Evolutionary conservation across 225 moss, liverwort and hornwort species (phyloP).

Genomic region (Lunularia cruciata): DNA sequence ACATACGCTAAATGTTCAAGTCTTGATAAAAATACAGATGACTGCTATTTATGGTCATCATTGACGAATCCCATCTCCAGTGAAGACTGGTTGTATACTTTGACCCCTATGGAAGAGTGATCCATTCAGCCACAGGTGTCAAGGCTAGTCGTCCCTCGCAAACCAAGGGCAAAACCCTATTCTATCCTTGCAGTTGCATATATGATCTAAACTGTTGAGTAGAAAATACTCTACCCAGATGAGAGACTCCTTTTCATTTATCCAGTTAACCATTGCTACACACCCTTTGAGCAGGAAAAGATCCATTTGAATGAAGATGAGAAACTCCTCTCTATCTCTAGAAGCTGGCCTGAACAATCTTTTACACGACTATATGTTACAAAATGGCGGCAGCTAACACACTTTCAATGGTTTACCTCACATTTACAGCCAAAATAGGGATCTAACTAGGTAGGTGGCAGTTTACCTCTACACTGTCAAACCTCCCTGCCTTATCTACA

Average conservation of each 20-base stretch:
- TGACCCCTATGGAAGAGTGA: neutral
- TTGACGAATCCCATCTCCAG: neutral
- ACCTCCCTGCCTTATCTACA: conserved; percentile 25
- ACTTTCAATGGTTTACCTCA: neutral
- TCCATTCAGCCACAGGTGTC: neutral
- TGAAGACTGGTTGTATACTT: too few species aligned
- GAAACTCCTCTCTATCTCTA: neutral
- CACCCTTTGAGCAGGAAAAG: neutral
- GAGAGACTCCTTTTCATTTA: neutral
- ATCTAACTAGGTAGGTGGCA: conserved; percentile 7
- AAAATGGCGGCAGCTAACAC: conserved; percentile 11
- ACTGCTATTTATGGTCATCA: conserved; percentile 4
- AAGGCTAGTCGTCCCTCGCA: neutral
- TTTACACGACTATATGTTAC: conserved; percentile 33
- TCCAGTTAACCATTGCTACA: conserved; percentile 1
- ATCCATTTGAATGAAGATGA: neutral
- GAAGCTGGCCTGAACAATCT: conserved; percentile 7
- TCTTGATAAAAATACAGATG: too few species aligned
- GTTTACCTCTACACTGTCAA: conserved; percentile 7
- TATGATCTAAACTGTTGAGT: neutral
- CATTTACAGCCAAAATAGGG: conserved; percentile 17
- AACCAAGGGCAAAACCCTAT: conserved; percentile 1
- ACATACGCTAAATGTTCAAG: too few species aligned
- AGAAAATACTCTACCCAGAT: neutral
- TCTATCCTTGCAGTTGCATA: neutral